Evolutionary conservation across 2,329 filamentous ascomycete genomes (phyloP).

Genomic region (Verticillium nonalfalfae): DNA sequence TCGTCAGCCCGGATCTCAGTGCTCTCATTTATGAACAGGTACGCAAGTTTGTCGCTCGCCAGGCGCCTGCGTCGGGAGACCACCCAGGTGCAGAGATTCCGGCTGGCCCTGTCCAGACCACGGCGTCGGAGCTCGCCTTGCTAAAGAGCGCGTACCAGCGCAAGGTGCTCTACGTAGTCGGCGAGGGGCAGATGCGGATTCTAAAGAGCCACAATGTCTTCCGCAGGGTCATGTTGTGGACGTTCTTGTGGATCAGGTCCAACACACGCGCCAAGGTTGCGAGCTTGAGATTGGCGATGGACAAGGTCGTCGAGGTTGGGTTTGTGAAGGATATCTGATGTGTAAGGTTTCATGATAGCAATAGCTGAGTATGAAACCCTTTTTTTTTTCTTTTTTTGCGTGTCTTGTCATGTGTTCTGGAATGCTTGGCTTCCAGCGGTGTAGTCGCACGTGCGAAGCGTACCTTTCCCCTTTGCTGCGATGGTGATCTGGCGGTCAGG

Average conservation of each 20-base stretch:
- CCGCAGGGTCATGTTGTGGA: slow-evolving; percentile 39
- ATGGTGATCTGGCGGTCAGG: too few species aligned
- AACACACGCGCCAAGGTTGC: slow-evolving; percentile 62
- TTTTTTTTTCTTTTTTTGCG: too few species aligned
- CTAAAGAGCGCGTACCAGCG: slow-evolving; percentile 36
- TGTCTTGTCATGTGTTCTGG: too few species aligned
- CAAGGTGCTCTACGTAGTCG: slow-evolving; percentile 50
- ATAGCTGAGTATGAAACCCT: neutral
- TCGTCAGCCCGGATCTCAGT: slow-evolving; percentile 59
- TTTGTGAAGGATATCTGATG: slow-evolving; percentile 59
- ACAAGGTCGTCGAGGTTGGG: slow-evolving; percentile 60
- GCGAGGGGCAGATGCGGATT: slow-evolving; percentile 56
- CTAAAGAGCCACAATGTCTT: slow-evolving; percentile 29
- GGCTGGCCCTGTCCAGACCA: slow-evolving; percentile 13
- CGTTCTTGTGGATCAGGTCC: slow-evolving; percentile 60
- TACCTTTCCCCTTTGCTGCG: too few species aligned
- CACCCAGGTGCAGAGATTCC: neutral
- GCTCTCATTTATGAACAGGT: slow-evolving; percentile 54
- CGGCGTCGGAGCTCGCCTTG: slow-evolving; percentile 31
- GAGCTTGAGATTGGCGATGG: slow-evolving; percentile 51
- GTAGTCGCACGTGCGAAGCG: too few species aligned
- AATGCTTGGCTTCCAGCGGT: too few species aligned
- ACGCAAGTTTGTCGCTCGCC: slow-evolving; percentile 35
- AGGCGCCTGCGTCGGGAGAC: slow-evolving; percentile 13
- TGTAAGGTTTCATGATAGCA: neutral